Evolutionary conservation across 805 yeast genomes (phyloP), one percentile per base, ranked within the genome.

Genomic region (Saccharomycopsis sp.): DNA sequence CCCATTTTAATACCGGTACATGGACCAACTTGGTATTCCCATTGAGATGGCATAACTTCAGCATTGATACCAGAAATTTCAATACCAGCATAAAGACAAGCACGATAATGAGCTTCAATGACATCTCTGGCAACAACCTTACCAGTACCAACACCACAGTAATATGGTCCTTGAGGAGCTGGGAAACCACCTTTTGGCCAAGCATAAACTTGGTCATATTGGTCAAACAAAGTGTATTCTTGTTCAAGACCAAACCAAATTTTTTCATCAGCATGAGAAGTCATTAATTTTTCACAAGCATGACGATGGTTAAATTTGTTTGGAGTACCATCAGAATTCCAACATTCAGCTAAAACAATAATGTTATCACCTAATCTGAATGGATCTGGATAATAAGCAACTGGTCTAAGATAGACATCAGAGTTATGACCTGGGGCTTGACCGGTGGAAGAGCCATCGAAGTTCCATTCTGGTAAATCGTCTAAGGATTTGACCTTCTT

Each of bases 111-210:
- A 45, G 98, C 97, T 74, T 92, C 98, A 55, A 92, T 87, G 42
- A 92, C 87, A 62, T 92, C 98, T 71, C 98, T 79, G 59, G 97
- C 95, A 64, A 81, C 86, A 49, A 89, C 98, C 71, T 86, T 88
- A 61, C 96, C 96, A 56, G 96, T 75, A 69, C 98, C 98, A 52
- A 92, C 98, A 79, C 97, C 98, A 74, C 98, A 92, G 79, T 92
- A 92, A 82, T 92, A 92, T 48, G 98, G 98, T 52, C 98, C 98
- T 71, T 92, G 98, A 52, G 98, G 97, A 53, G 95, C 97, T 62
- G 98, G 98, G 94, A 75, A 92, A 50, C 97, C 98, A 56, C 96
- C 96, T 72, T 84, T 79, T 66, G 98, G 98, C 98, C 98, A 92
- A 51, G 95, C 97, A 66, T 88, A 92, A 48, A 82, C 87, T 56